Evolutionary conservation across 306 rosid species (phyloP), one percentile per base, ranked within the genome.

Genomic region (Vigna mungo): DNA sequence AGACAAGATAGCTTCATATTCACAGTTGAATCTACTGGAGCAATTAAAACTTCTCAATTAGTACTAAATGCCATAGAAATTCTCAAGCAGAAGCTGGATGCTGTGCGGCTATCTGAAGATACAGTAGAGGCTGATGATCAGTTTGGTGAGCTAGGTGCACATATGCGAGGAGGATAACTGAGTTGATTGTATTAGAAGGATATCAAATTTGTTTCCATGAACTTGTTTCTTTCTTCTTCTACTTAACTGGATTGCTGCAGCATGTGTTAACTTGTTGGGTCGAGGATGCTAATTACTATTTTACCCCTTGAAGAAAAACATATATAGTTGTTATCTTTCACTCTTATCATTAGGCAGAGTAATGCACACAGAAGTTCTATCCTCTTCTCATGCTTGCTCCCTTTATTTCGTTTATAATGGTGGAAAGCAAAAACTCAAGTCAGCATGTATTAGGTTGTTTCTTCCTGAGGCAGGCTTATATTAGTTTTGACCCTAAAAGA

Each of bases 111-210:
- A 17, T 92, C 99, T 4, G 98, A 92, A 27, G 98, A 95, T 74
- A 95, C 97, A 0, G 97, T 91, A 12, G 98, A 92, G 81, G 97
- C 98, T 1, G 96, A 89, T 68, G 99, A 95, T 74, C 99, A 92
- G 58, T 95, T 95, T 81, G 99, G 99, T 13, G 99, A 95, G 85
- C 84, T 95, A 9, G 97, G 97, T 78, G 97, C 99, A 13, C 99
- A 92, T 80, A 79, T 95, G 97, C 87, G 98, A 73, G 99, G 99
- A 70, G 97, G 99, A 68, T 95, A 85, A 92, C 80, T 76, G n/a
- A 15, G 34, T 34, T 61, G n/a, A 30, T 34, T 61, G n/a, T 6
- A 6, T 46, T 37, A 21, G 44, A 8, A 75, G 68, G 81, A 64
- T 65, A 4, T 16, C 2, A 43, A 13, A 59, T 37, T 63, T 65